These are phyloP conservation scores for Acanthamoeba rhysodes DNA, from an alignment of 208 protist genomes.

Conservation along the genomic window DNA sequence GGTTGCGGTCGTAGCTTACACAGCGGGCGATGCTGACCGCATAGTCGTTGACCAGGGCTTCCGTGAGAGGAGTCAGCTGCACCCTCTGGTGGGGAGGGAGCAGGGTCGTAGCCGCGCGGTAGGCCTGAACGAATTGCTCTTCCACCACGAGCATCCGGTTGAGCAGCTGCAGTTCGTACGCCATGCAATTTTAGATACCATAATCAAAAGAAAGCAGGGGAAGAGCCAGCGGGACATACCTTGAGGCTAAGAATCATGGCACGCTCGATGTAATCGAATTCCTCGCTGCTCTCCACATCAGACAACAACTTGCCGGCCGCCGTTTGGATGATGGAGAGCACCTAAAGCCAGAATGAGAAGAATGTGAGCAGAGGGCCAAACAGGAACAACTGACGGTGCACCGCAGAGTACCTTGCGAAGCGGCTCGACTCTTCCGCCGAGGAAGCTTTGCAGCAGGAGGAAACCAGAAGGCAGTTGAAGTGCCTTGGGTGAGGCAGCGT, in stretches of 20 bases:
- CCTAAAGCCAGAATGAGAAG: neutral
- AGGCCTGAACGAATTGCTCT: neutral
- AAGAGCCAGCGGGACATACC: neutral
- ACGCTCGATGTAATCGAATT: neutral
- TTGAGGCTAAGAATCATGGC: constrained; percentile 60
- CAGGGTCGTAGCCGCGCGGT: neutral
- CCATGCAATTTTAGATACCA: neutral
- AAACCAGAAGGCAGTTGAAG: constrained; percentile 42
- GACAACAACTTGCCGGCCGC: neutral
- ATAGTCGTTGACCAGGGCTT: constrained; percentile 48
- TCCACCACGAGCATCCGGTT: constrained; percentile 15
- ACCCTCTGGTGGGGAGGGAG: constrained; percentile 18
- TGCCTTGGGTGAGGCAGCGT: neutral
- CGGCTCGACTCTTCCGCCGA: neutral
- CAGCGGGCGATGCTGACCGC: constrained; percentile 43
- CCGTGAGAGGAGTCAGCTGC: constrained; percentile 1
- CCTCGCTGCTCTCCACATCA: neutral
- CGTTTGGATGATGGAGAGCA: constrained; percentile 53
- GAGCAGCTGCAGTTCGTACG: neutral
- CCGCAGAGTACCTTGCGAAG: constrained; percentile 15
- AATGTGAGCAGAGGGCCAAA: neutral
- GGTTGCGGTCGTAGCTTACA: constrained; percentile 55
- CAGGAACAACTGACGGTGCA: neutral
- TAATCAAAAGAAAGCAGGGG: too few relatives aligned
- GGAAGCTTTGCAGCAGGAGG: constrained; percentile 29